These are phyloP conservation scores for Cladosporium velox DNA, from an alignment of 2,329 filamentous ascomycete species.

Conservation along the genomic window DNA sequence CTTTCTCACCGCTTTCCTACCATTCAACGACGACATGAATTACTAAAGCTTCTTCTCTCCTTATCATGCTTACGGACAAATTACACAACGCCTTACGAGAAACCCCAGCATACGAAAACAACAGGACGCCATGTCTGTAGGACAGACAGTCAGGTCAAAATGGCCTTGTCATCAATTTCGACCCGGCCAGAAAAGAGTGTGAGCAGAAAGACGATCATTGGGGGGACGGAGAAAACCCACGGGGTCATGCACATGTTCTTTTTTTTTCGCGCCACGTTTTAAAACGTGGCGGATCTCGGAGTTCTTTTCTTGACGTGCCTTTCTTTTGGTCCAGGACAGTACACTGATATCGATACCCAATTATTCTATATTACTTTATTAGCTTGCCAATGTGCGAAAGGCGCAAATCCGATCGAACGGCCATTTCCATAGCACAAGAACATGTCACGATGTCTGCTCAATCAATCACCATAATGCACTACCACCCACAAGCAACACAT, in stretches of 20 bases:
- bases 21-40: constrained; percentile 15
- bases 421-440: not conserved
- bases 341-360: not conserved
- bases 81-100: not conserved
- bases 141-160: not conserved
- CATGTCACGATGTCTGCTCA: too few relatives aligned
- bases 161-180: not conserved
- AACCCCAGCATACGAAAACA: not conserved
- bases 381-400: too few relatives aligned
- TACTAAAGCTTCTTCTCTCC: not conserved
- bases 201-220: not conserved
- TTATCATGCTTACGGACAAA: not conserved
- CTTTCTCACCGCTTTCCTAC: not conserved
- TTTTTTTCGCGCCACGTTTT: not conserved
- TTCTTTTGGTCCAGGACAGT: not conserved
- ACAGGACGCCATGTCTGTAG: not conserved
- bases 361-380: not conserved
- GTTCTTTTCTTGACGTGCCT: not conserved
- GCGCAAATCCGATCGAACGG: not conserved
- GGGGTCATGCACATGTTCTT: not conserved
- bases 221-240: not conserved
- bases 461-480: not conserved
- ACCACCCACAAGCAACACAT: not conserved
- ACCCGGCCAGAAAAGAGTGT: not conserved
- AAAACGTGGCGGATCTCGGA: too few relatives aligned